These are phyloP conservation scores for Exophiala sp. DNA, from an alignment of 2,329 filamentous ascomycete genomes.

Conservation along the genomic window DNA sequence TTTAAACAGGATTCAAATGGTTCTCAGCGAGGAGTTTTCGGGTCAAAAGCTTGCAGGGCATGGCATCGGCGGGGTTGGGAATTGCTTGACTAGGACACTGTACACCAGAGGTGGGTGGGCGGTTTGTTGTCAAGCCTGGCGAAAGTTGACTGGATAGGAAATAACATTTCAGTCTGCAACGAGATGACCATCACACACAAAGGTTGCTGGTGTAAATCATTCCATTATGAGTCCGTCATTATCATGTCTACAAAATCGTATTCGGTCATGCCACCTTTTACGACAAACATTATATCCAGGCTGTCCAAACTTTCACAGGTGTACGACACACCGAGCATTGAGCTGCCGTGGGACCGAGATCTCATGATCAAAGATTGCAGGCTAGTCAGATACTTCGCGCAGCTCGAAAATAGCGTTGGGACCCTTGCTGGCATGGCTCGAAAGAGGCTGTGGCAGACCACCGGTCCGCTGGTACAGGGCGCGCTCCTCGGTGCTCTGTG, in stretches of 20 bases:
- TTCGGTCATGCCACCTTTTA: not conserved
- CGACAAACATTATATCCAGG: not conserved
- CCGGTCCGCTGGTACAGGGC: constrained; percentile 8
- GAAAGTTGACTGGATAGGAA: no score
- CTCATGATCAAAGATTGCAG: not conserved
- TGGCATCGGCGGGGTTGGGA: not conserved
- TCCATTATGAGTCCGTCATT: not conserved
- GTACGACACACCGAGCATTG: not conserved
- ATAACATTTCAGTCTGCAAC: no score
- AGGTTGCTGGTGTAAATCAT: not conserved
- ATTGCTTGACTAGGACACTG: not conserved
- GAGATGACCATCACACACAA: no score
- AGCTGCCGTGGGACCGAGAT: not conserved
- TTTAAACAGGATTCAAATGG: constrained; percentile 29
- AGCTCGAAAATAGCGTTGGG: not conserved
- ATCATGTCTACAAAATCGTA: not conserved
- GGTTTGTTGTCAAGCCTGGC: not conserved
- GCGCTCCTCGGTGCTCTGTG: constrained; percentile 15
- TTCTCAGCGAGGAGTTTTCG: not conserved
- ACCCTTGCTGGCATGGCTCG: not conserved
- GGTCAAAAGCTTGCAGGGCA: not conserved
- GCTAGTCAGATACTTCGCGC: not conserved
- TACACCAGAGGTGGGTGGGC: not conserved
- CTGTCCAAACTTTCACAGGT: no score
- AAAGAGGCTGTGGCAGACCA: not conserved